Conservation (phyloP, 1,139 yeast genomes). For the Suhomyces yuchorum region DNA sequence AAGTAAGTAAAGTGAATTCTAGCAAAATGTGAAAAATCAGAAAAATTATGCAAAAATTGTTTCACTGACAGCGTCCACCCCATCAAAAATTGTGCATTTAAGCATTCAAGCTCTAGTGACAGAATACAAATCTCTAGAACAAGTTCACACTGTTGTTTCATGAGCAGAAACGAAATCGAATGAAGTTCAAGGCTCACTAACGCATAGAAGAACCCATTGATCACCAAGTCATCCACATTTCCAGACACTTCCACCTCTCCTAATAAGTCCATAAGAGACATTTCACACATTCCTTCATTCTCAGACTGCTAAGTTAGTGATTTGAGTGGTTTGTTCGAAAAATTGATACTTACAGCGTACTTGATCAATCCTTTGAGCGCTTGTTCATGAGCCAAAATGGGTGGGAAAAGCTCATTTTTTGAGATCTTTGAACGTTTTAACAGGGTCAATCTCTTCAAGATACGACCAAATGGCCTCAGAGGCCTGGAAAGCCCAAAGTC, state of each 20-base stretch:
- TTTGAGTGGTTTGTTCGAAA: not conserved
- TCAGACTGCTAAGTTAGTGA: not conserved
- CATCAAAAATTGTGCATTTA: not conserved
- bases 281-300: slow-evolving; percentile 1
- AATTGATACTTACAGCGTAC: not conserved
- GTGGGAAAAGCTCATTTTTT: not conserved
- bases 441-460: not conserved
- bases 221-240: not conserved
- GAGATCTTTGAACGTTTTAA: not conserved
- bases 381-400: not conserved
- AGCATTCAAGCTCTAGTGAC: not conserved
- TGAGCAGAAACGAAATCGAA: slow-evolving; percentile 4
- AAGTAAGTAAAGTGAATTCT: not conserved
- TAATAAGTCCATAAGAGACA: not conserved
- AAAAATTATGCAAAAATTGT: not conserved
- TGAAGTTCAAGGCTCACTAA: slow-evolving; percentile 8
- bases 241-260: not conserved
- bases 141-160: slow-evolving; percentile 8
- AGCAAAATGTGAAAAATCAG: not conserved
- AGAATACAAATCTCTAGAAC: not conserved
- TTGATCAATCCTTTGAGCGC: slow-evolving; percentile 2
- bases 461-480: not conserved
- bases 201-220: slow-evolving; percentile 11
- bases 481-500: not conserved
- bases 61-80: not conserved